Evolutionary conservation across 768 basidiomycete species (phyloP), one percentile per base, ranked within the genome.

Genomic region (Leccinum rimulosum): DNA sequence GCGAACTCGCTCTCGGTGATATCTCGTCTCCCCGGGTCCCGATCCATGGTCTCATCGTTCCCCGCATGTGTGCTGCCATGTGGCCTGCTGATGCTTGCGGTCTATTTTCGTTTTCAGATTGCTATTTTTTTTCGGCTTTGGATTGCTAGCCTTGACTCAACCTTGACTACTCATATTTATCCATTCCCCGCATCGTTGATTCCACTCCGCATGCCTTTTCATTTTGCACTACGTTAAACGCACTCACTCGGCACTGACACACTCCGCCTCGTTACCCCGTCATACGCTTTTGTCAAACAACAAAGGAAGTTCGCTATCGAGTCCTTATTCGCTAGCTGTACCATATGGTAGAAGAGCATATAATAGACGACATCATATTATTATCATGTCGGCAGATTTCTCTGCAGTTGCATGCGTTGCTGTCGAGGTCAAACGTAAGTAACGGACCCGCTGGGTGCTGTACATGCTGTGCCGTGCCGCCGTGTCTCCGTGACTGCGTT

Each of bases 151-250:
- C 59, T 68, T 19, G 2, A 25, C 25, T 49, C 22, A 22, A 22
- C 22, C 22, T 22, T 22, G 22, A 19, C 45, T 55, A 3, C 28
- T 27, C 27, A 51, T 30, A 19, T 47, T 31, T 43, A 45, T 45
- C 19, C 59, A 68, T 68, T 63, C 47, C 54, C 62, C 55, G 40
- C 62, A 64, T 27, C 55, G 50, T 52, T 51, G 61, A 64, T 69
- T 60, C 57, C 61, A 64, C 64, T 59, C 22, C 36, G 43, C 65
- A 67, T 56, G 27, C 33, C 19, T 54, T 49, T 48, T 55, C 54
- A 64, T 56, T 58, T 59, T 48, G 19, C 66, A 59, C 58, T 25
- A 50, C 12, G 27, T 51, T 45, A 19, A 45, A 45, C 43, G 5
- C 33, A 31, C 45, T 43, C n/a, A 65, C 55, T 40, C 55, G 49